These are phyloP conservation scores for Rhodotorula sp. DNA, from an alignment of 1,284 basidiomycete species.

Conservation along the genomic window DNA sequence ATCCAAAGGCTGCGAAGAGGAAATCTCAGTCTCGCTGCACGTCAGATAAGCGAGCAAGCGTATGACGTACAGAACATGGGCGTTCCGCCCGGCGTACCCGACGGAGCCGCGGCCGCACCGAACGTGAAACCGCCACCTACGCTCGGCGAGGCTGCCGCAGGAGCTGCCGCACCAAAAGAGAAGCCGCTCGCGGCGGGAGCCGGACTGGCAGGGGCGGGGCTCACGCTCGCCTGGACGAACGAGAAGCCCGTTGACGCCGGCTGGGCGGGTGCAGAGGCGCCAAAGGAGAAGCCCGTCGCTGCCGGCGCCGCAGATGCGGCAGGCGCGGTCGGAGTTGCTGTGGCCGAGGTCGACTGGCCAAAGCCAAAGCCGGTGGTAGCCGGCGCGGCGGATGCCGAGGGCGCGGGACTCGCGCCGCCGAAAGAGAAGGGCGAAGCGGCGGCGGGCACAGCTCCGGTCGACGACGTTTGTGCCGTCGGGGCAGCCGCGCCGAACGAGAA, in stretches of 20 bases:
- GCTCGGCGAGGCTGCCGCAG: background rate
- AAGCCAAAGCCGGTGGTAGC: background rate
- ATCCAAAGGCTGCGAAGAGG: too few species aligned
- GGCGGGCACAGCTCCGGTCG: background rate
- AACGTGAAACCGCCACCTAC: background rate
- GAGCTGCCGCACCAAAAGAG: background rate
- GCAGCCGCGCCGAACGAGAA: background rate
- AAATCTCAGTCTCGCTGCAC: too few species aligned
- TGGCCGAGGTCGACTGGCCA: background rate
- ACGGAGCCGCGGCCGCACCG: background rate
- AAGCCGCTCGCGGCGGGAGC: background rate
- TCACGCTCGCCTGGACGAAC: background rate
- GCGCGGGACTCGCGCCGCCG: too few species aligned
- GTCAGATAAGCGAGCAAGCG: too few species aligned
- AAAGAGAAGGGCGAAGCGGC: background rate
- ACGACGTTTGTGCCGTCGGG: background rate
- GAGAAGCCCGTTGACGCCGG: constrained; percentile 2
- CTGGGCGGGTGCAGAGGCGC: background rate
- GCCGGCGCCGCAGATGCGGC: background rate
- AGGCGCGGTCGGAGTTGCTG: background rate
- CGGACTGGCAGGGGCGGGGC: background rate
- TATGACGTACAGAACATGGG: background rate
- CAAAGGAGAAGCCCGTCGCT: constrained; percentile 6
- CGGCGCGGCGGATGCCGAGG: too few species aligned
- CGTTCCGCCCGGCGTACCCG: background rate